Percentiles rank a stretch among this genome's conserved stretches.
Conservation (phyloP, 129 eudicot species). For the Helichrysum umbraculigerum region DNA sequence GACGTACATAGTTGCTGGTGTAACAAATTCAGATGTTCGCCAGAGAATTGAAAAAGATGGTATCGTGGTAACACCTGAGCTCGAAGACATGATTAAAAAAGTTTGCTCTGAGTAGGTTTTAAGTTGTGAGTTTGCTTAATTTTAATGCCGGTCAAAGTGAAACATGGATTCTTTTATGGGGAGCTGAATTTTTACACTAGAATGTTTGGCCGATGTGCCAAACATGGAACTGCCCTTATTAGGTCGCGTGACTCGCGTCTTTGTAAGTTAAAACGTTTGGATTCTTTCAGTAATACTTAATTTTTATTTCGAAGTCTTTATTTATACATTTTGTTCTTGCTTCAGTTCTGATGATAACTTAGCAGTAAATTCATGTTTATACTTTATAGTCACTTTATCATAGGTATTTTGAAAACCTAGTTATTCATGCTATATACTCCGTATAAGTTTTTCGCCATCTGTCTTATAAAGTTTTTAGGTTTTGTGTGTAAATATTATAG, state of each 20-base stretch:
- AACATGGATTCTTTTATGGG: neutral
- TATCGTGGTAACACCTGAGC: constrained; percentile 40
- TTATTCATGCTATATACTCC: neutral
- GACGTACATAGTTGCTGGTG: constrained; percentile 55
- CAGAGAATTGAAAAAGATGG: constrained; percentile 56
- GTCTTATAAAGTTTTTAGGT: neutral
- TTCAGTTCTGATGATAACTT: neutral
- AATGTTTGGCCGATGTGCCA: neutral
- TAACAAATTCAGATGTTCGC: constrained; percentile 39
- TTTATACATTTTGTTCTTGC: neutral
- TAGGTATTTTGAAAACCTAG: neutral
- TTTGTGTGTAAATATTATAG: neutral
- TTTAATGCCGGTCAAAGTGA: neutral
- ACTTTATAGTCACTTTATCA: neutral
- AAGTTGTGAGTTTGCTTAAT: neutral
- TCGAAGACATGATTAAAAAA: constrained; percentile 48
- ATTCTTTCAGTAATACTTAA: too few species aligned
- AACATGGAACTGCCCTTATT: neutral
- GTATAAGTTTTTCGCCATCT: neutral
- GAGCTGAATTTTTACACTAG: neutral
- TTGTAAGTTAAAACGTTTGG: too few species aligned
- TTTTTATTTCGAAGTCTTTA: too few species aligned
- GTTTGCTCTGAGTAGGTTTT: constrained; percentile 40
- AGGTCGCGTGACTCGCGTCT: too few species aligned
- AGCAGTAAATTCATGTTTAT: neutral